A percentile compares a stretch with the other conserved stretches of the same genome.
phyloP scores from a whole-genome alignment of 2,329 filamentous ascomycete species.

The Claviceps cyperi region DNA sequence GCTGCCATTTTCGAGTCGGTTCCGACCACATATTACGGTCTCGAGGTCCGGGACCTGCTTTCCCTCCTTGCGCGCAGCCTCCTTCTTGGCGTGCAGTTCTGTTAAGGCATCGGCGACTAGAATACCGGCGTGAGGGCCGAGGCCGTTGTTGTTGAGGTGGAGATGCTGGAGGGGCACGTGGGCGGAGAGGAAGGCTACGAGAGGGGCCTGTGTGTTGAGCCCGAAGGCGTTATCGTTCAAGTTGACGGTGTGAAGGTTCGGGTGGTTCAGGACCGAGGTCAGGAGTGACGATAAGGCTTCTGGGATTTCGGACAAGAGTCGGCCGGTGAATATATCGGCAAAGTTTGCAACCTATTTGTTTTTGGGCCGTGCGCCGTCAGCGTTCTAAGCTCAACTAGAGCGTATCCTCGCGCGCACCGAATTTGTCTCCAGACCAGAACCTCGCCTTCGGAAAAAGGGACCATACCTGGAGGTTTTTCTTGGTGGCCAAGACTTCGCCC shows the following conservation, averaged over 20 bases:
- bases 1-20: constrained; percentile 86
- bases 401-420: no score
- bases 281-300: constrained; percentile 75
- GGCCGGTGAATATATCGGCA: constrained; percentile 94
- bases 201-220: constrained; percentile 81
- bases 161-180: constrained; percentile 88
- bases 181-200: constrained; percentile 78
- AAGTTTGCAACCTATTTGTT: constrained; percentile 58
- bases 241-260: constrained; percentile 80
- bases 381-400: no score
- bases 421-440: no score
- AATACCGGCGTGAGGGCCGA: constrained; percentile 81
- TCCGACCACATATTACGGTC: constrained; percentile 94
- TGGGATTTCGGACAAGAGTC: constrained; percentile 86
- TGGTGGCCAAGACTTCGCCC: constrained; percentile 68
- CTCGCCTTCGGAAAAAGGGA: not conserved
- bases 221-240: constrained; percentile 97
- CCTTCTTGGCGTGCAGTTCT: constrained; percentile 71
- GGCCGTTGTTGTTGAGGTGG: constrained; percentile 95
- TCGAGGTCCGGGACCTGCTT: constrained; percentile 70
- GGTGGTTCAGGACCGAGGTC: constrained; percentile 71
- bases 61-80: constrained; percentile 55
- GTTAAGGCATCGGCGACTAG: constrained; percentile 79
- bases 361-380: not conserved
- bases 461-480: constrained; percentile 63